phyloP scores from a whole-genome alignment of 176 grass and related monocot species.

The Bromus sterilis region DNA sequence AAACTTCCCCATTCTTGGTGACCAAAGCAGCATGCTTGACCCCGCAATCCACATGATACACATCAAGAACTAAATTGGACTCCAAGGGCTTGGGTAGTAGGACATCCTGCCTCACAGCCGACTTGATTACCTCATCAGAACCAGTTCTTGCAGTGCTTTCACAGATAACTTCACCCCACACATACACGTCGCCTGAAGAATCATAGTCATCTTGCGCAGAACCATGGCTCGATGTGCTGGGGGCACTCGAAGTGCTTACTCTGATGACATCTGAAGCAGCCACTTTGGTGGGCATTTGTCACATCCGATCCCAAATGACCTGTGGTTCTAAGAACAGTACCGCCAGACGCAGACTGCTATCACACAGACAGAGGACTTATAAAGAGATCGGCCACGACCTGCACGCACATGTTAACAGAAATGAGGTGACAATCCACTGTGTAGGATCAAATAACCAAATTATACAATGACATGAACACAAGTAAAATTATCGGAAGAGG shows the following conservation, averaged over 20 bases:
- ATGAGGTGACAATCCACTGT: not conserved
- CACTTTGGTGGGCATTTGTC: conserved; percentile 73
- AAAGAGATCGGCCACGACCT: conserved; percentile 14
- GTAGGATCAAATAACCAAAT: not conserved
- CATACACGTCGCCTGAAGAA: conserved; percentile 68
- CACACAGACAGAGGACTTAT: not conserved
- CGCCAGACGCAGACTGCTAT: not conserved
- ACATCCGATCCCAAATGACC: conserved; percentile 54
- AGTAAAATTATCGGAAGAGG: not conserved
- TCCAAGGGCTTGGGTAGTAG: conserved; percentile 83
- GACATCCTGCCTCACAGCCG: conserved; percentile 51
- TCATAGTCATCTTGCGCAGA: conserved; percentile 94
- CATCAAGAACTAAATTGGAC: conserved; percentile 80
- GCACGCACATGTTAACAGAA: not conserved
- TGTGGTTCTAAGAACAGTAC: conserved; percentile 13
- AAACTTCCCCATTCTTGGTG: conserved; percentile 87
- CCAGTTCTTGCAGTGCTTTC: conserved; percentile 47
- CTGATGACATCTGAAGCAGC: conserved; percentile 75
- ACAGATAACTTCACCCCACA: conserved; percentile 93
- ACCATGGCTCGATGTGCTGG: conserved; percentile 94
- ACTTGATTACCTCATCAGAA: conserved; percentile 31
- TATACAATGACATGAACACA: not conserved
- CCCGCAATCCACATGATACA: conserved; percentile 72
- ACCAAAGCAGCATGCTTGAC: conserved; percentile 80
- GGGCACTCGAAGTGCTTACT: conserved; percentile 91